Evolutionary conservation across 805 yeast species (phyloP).

Genomic region (Sungouiozyma ichnusensis): DNA sequence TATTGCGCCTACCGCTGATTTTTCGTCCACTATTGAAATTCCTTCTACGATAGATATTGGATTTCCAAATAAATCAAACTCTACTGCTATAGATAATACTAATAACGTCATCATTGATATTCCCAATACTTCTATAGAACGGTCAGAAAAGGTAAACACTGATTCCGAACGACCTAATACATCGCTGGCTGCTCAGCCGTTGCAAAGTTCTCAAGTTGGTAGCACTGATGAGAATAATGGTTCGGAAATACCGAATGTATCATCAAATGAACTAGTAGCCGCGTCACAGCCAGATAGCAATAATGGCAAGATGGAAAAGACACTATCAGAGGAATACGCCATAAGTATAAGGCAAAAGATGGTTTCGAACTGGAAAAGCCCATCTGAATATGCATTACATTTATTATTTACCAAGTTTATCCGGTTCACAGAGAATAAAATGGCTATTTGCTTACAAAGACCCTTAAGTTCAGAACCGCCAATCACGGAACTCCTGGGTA

Average conservation of each 20-base stretch:
- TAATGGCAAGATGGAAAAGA: neutral
- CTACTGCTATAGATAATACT: neutral
- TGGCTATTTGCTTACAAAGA: slow-evolving; percentile 57
- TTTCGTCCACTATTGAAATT: slow-evolving; percentile 11
- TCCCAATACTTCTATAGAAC: neutral
- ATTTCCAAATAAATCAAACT: neutral
- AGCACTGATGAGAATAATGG: slow-evolving; percentile 1
- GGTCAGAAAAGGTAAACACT: neutral
- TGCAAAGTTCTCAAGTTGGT: neutral
- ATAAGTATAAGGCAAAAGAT: slow-evolving; percentile 28
- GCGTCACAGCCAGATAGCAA: slow-evolving; percentile 2
- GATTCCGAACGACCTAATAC: neutral
- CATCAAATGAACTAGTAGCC: slow-evolving; percentile 5
- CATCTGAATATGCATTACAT: slow-evolving; percentile 87
- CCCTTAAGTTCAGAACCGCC: slow-evolving; percentile 65
- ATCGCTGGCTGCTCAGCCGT: neutral
- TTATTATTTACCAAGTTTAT: slow-evolving; percentile 93
- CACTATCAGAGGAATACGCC: slow-evolving; percentile 20
- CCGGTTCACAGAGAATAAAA: slow-evolving; percentile 81
- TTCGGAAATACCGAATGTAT: neutral
- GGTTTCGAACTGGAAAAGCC: slow-evolving; percentile 52
- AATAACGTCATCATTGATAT: neutral
- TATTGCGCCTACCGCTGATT: slow-evolving; percentile 9
- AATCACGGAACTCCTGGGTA: slow-evolving; percentile 64
- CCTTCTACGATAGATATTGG: neutral